Conservation (phyloP, 2,329 filamentous ascomycete species). For the Diplodia intermedia region DNA sequence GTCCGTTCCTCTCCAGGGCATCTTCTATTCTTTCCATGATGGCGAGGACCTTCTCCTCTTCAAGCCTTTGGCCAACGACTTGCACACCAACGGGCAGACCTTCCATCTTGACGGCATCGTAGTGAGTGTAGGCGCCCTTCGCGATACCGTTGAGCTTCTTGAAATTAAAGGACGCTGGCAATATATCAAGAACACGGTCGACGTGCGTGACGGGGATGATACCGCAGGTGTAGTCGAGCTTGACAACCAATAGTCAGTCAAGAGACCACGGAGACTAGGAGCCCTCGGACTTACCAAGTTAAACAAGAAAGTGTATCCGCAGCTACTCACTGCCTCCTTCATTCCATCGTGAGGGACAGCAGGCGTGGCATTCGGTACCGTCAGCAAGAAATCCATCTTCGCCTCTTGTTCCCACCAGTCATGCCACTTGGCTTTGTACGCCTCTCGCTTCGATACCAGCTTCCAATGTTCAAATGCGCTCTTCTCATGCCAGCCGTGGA, state of each 20-base stretch:
- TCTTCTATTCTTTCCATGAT: conserved; percentile 81
- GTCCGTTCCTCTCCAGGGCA: conserved; percentile 65
- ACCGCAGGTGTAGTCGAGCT: conserved; percentile 86
- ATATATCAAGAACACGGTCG: conserved; percentile 70
- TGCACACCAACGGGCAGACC: conserved; percentile 88
- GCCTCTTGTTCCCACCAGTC: conserved; percentile 78
- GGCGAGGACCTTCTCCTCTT: conserved; percentile 87
- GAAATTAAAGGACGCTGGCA: conserved; percentile 67
- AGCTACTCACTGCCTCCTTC: conserved; percentile 82
- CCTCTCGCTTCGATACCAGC: conserved; percentile 77
- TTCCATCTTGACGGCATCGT: conserved; percentile 82
- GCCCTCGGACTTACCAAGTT: conserved; percentile 70
- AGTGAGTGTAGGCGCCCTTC: conserved; percentile 82
- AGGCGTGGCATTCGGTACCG: conserved; percentile 88
- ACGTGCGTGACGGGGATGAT: conserved; percentile 87
- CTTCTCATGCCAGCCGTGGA: conserved; percentile 76
- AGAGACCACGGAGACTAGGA: not conserved
- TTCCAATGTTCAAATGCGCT: conserved; percentile 82
- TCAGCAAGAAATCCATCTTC: conserved; percentile 77
- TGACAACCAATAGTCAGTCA: conserved; percentile 32
- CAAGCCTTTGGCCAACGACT: conserved; percentile 77
- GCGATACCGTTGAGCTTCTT: conserved; percentile 79
- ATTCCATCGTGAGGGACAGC: conserved; percentile 87
- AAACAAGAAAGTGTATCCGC: conserved; percentile 93
- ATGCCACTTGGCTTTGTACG: conserved; percentile 79